These are phyloP conservation scores for Fraxinus cuspidata DNA, from an alignment of 257 asterid genomes.

Conservation along the genomic window DNA sequence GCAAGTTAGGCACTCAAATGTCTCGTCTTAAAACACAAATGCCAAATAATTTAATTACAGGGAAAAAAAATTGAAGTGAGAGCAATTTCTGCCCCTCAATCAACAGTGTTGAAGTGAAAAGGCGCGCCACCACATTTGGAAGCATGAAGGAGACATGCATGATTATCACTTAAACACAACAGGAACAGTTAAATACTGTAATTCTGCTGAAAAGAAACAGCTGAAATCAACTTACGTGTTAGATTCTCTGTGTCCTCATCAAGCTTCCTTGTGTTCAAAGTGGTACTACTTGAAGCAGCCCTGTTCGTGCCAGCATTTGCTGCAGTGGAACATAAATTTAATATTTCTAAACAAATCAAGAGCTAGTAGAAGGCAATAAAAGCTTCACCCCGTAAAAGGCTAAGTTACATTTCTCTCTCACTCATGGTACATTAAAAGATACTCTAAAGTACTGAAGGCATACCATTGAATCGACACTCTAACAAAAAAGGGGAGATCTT, in stretches of 20 bases:
- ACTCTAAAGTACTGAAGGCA: neutral
- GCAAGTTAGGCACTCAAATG: neutral
- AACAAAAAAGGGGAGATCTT: neutral
- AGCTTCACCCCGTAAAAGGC: neutral
- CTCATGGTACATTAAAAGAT: neutral
- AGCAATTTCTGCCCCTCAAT: neutral
- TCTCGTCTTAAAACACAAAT: neutral
- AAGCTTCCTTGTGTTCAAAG: conserved; percentile 85
- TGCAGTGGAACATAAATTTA: conserved; percentile 39
- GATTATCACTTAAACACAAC: neutral
- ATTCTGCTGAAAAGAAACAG: neutral
- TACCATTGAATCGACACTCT: neutral
- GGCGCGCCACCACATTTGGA: neutral
- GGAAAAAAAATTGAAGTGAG: neutral
- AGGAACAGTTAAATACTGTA: neutral
- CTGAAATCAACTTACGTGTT: conserved; percentile 64
- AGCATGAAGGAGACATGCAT: neutral
- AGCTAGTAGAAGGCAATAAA: neutral
- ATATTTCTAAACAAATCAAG: conserved; percentile 5
- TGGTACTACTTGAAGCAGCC: conserved; percentile 78
- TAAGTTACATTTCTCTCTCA: neutral
- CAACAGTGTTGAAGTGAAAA: neutral
- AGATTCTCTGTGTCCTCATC: conserved; percentile 93
- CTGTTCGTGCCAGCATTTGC: conserved; percentile 82
- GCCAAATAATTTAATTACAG: neutral